These are phyloP conservation scores for Platanthera guangdongensis DNA, from an alignment of 106 monocot genomes.

Conservation along the genomic window DNA sequence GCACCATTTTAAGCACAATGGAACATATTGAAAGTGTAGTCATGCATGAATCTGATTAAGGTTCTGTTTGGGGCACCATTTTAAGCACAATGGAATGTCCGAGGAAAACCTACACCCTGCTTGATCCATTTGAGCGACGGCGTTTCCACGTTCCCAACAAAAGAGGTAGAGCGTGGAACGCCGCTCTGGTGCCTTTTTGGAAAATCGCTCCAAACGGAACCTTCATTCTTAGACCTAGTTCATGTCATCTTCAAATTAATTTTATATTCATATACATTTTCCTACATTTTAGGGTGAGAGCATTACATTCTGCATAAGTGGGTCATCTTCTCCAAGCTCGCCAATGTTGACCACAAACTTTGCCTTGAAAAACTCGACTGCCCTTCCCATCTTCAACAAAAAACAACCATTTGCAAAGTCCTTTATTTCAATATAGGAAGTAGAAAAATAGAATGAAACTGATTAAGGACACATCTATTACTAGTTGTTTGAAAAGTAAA, in stretches of 20 bases:
- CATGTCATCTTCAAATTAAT: neutral
- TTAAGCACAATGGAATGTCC: too few relatives aligned
- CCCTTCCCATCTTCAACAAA: conserved; percentile 40
- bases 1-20: too few relatives aligned
- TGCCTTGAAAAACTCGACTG: conserved; percentile 26
- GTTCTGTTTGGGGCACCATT: too few relatives aligned
- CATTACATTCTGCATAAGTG: conserved; percentile 51
- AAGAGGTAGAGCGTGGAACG: too few relatives aligned
- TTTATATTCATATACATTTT: neutral
- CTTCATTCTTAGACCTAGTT: neutral
- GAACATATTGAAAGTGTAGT: conserved; percentile 1
- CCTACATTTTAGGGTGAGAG: neutral
- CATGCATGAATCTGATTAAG: neutral
- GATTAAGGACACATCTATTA: neutral
- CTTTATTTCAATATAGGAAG: neutral
- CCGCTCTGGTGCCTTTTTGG: too few relatives aligned
- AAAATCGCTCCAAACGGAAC: too few relatives aligned
- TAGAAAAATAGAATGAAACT: neutral
- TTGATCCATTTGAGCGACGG: too few relatives aligned
- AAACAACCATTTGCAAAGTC: conserved; percentile 7
- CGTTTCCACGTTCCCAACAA: too few relatives aligned
- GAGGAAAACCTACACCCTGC: too few relatives aligned
- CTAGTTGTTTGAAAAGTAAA: neutral
- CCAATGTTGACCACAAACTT: conserved; percentile 48
- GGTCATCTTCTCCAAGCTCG: conserved; percentile 48